Conservation (phyloP, 257 asterid genomes). For the Solanum bulbocastanum region DNA sequence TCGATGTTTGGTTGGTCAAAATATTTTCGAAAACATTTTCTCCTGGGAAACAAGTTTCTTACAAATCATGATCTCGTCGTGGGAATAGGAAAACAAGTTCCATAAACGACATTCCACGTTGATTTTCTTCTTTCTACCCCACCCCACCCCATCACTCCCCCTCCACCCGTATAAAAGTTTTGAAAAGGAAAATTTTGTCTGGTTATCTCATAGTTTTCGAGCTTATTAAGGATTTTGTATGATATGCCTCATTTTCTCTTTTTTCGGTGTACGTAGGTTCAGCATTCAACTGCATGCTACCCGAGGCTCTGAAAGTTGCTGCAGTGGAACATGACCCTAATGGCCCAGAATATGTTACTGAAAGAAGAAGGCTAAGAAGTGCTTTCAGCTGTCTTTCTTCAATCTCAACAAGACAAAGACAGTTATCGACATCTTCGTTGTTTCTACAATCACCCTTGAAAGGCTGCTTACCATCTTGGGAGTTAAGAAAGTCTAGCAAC, state of each 20-base stretch:
- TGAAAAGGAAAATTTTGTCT: background rate
- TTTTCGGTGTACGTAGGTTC: conserved; percentile 32
- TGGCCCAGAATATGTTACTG: conserved; percentile 30
- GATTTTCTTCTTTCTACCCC: background rate
- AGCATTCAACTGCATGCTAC: conserved; percentile 59
- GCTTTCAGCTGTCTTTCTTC: conserved; percentile 67
- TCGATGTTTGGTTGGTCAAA: background rate
- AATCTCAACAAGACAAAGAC: conserved; percentile 70
- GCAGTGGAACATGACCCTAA: conserved; percentile 55
- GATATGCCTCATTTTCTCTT: background rate
- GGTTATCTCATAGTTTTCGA: background rate
- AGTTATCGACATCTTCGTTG: conserved; percentile 56
- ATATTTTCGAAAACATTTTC: background rate
- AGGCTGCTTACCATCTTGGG: conserved; percentile 68
- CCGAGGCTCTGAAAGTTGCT: conserved; percentile 63
- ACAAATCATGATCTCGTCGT: background rate
- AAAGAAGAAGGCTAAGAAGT: conserved; percentile 59
- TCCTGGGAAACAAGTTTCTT: background rate
- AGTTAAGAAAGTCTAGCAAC: conserved; percentile 43
- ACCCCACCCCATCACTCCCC: background rate
- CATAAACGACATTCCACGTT: background rate
- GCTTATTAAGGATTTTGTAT: background rate
- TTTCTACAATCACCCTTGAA: conserved; percentile 65
- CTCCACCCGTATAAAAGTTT: background rate
- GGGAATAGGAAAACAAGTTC: background rate